Evolutionary conservation across 805 yeast genomes (phyloP), one percentile per base, ranked within the genome.

Genomic region (Myxozyma mucilagina): DNA sequence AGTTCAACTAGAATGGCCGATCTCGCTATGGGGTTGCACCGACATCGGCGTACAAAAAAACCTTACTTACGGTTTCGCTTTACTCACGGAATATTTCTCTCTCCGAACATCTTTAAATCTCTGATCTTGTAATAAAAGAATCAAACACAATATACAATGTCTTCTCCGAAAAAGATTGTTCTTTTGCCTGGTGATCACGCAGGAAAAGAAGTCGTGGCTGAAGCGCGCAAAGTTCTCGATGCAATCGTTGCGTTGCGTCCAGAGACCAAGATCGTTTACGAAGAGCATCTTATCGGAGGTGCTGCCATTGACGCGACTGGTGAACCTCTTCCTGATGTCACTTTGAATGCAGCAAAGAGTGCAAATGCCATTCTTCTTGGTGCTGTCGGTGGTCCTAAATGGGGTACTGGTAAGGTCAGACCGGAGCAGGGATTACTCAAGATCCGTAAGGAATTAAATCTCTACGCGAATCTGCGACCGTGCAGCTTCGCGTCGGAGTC

Each of bases 311-410:
- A 94, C 74, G 97, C 97, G 59, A 87, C 96, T 48, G 99, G 99
- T 56, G 86, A 74, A 54, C 97, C 99, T 61, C 80, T 94, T 66
- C 88, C 97, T 14, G 96, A 88, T 62, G 93, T 81, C 60, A 82
- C 97, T 2, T 80, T 94, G 51, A 88, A 78, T 49, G 91, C 96
- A 9, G 83, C 97, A 41, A 91, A 90, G 76, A 78, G 78, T 48
- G 87, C 98, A 0, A 96, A 93, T 73, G 99, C 98, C 31, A 96
- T 94, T n/a, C 79, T 94, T 67, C 81, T 94, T 59, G 99, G 99
- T 68, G 97, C 99, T 8, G 99, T 94, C 38, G 99, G 99, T 66
- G 99, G 99, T 38, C 99, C 99, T 64, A 94, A 94, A 78, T 94
- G 99, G 99, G 98, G 98, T 41, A 89, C 97, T 32, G 97, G 97